Evolutionary conservation across 2,329 filamentous ascomycete species (phyloP).

Genomic region (Trichocomaceae sp.): DNA sequence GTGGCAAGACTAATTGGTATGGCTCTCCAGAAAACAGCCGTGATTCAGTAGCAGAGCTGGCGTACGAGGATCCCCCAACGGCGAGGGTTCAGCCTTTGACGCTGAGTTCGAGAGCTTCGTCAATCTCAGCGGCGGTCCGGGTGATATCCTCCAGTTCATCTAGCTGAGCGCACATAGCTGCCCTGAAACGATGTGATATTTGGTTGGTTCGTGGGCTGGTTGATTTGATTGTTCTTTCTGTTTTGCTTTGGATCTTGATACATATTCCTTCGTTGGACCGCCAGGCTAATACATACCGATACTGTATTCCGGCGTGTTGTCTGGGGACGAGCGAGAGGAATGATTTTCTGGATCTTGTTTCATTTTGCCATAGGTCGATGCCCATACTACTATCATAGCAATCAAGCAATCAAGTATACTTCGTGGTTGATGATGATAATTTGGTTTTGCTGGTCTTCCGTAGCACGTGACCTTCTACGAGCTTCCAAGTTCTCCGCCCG

Average conservation of each 20-base stretch:
- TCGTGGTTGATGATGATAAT: no score
- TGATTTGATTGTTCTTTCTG: background rate
- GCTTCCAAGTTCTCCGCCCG: slow-evolving; percentile 34
- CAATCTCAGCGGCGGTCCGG: background rate
- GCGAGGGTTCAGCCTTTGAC: background rate
- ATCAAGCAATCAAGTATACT: background rate
- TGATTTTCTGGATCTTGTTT: background rate
- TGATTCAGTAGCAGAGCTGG: background rate
- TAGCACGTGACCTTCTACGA: slow-evolving; percentile 38
- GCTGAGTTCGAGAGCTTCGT: background rate
- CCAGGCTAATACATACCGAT: background rate
- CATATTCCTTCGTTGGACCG: background rate
- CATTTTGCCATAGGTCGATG: background rate
- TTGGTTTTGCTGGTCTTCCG: no score
- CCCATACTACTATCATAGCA: background rate
- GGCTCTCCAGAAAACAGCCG: background rate
- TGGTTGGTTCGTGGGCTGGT: background rate
- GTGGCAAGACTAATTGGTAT: slow-evolving; percentile 9
- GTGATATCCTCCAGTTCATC: background rate
- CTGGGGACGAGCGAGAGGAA: background rate
- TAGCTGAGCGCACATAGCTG: background rate
- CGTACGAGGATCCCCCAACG: background rate
- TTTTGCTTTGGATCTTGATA: background rate
- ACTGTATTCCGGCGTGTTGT: background rate
- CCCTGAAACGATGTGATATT: background rate